Evolutionary conservation across 1,139 yeast species (phyloP).

Genomic region (Kodamaea ohmeri): DNA sequence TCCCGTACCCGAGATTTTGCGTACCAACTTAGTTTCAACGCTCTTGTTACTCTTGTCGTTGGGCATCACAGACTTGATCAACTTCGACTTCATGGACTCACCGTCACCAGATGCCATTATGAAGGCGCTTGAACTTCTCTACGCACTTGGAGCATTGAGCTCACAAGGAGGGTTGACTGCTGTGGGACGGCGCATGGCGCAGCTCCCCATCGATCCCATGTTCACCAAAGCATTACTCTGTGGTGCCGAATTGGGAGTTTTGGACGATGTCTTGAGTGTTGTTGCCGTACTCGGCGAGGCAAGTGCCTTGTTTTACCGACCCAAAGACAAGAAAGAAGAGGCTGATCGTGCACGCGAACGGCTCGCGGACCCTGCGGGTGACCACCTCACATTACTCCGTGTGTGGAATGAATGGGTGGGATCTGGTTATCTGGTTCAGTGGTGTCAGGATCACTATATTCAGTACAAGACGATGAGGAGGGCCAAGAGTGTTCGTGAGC

Average conservation of each 20-base stretch:
- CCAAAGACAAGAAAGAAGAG: slow-evolving; percentile 63
- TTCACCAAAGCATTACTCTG: slow-evolving; percentile 71
- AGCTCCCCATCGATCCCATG: slow-evolving; percentile 91
- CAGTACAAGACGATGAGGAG: slow-evolving; percentile 72
- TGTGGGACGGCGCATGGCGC: slow-evolving; percentile 83
- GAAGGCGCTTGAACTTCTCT: slow-evolving; percentile 73
- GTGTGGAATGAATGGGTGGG: slow-evolving; percentile 77
- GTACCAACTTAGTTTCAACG: slow-evolving; percentile 77
- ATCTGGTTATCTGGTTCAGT: slow-evolving; percentile 64
- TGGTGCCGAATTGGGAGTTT: slow-evolving; percentile 58
- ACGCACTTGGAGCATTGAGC: slow-evolving; percentile 84
- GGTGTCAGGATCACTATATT: slow-evolving; percentile 86
- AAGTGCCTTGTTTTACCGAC: slow-evolving; percentile 65
- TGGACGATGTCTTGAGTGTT: slow-evolving; percentile 64
- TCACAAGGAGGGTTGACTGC: slow-evolving; percentile 77
- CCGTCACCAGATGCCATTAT: slow-evolving; percentile 74
- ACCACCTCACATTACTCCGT: slow-evolving; percentile 72
- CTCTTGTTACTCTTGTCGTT: slow-evolving; percentile 71
- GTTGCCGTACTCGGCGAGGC: slow-evolving; percentile 85
- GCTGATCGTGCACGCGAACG: slow-evolving; percentile 63
- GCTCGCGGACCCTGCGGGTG: slow-evolving; percentile 61
- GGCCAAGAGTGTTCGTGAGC: slow-evolving; percentile 71
- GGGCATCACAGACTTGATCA: slow-evolving; percentile 78
- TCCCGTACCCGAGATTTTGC: slow-evolving; percentile 84
- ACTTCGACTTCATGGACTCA: slow-evolving; percentile 84